Percentiles rank a stretch among this genome's conserved stretches.
These are phyloP conservation scores for Barnettozyma populi DNA, from an alignment of 805 yeast species.

Conservation along the genomic window DNA sequence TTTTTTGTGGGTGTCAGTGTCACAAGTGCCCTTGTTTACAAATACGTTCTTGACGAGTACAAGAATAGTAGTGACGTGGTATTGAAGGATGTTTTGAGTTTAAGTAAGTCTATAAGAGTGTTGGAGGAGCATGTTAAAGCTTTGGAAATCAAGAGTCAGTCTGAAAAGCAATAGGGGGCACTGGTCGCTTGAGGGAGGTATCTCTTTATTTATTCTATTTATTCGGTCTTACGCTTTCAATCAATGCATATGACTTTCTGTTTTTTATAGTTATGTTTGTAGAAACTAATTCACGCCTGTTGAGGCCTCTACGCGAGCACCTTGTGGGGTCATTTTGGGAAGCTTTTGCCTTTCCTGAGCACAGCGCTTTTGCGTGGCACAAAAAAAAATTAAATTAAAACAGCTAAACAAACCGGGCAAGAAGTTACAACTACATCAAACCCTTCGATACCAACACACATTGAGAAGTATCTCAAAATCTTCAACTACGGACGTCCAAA, in stretches of 20 bases:
- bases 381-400: no score
- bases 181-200: not conserved
- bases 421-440: not conserved
- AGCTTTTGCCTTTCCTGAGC: no score
- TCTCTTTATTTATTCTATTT: not conserved
- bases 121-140: slow-evolving; percentile 65
- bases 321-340: no score
- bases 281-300: no score
- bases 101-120: slow-evolving; percentile 61
- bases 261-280: no score
- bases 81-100: slow-evolving; percentile 65
- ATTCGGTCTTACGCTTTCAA: not conserved
- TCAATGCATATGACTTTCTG: no score
- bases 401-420: not conserved
- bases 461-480: not conserved
- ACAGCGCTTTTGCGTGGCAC: not conserved
- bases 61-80: slow-evolving; percentile 66
- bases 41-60: slow-evolving; percentile 73
- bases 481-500: not conserved
- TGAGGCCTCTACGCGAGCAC: no score
- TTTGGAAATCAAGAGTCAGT: slow-evolving; percentile 36
- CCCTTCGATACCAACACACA: not conserved
- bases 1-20: slow-evolving; percentile 70
- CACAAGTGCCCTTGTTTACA: slow-evolving; percentile 74
- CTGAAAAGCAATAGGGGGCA: not conserved